These are phyloP conservation scores for Leccinum disarticulatum DNA, from an alignment of 768 basidiomycete genomes.

Conservation along the genomic window DNA sequence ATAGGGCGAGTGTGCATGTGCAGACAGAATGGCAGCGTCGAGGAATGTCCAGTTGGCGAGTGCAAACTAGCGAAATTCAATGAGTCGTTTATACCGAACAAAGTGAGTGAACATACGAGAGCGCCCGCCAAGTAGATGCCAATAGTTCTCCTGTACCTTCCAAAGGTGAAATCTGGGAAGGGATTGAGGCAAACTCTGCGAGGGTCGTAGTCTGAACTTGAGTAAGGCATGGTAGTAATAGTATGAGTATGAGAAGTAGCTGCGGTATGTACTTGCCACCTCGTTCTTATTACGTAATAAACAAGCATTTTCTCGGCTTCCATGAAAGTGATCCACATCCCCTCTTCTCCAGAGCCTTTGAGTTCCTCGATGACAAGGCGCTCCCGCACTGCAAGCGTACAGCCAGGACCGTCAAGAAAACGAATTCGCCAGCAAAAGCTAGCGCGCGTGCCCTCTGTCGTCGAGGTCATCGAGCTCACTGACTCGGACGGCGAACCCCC, in stretches of 20 bases:
- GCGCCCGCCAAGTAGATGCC: constrained; percentile 93
- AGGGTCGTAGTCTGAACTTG: constrained; percentile 79
- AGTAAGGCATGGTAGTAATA: constrained; percentile 44
- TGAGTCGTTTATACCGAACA: neutral
- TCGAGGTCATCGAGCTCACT: constrained; percentile 49
- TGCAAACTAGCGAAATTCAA: constrained; percentile 62
- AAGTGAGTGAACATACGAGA: constrained; percentile 59
- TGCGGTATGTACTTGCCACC: neutral
- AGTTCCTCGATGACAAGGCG: constrained; percentile 9
- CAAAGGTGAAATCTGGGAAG: constrained; percentile 73
- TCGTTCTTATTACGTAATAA: constrained; percentile 20
- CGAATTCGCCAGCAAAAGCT: constrained; percentile 3
- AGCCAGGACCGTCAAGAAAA: constrained; percentile 20
- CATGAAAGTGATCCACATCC: constrained; percentile 14
- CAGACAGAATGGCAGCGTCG: constrained; percentile 88
- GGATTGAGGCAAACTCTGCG: constrained; percentile 85
- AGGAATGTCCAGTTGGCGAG: constrained; percentile 94
- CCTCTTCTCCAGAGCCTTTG: constrained; percentile 28
- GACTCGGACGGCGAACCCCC: constrained; percentile 47
- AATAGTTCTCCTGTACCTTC: constrained; percentile 74
- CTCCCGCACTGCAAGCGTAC: constrained; percentile 22
- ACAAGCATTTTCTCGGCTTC: too few relatives aligned
- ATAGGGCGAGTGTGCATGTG: constrained; percentile 77
- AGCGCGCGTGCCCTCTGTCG: constrained; percentile 9
- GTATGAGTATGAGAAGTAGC: neutral